phyloP scores from a whole-genome alignment of 2,329 filamentous ascomycete genomes.

The Akanthomyces muscarius region DNA sequence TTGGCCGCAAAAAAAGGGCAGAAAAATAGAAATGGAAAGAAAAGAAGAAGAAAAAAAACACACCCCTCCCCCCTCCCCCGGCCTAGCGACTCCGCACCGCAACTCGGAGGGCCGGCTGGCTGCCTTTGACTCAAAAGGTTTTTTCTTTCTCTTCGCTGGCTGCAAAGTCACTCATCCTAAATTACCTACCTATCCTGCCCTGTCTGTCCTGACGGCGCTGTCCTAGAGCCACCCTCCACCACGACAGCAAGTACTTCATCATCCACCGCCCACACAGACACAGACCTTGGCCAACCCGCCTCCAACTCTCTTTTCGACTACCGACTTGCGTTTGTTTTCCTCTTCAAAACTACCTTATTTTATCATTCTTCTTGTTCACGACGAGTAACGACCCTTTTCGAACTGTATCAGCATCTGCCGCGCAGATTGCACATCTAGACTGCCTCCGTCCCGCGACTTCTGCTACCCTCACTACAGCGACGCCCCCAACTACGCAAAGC shows the following conservation, averaged over 20 bases:
- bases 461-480: slow-evolving; percentile 7
- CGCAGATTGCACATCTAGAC: background rate
- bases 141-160: slow-evolving; percentile 7
- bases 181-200: background rate
- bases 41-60: slow-evolving; percentile 16
- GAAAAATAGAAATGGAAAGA: slow-evolving; percentile 15
- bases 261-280: slow-evolving; percentile 13
- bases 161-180: background rate
- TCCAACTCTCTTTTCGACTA: slow-evolving; percentile 12
- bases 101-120: slow-evolving; percentile 14
- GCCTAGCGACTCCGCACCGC: slow-evolving; percentile 10
- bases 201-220: background rate
- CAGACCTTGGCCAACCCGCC: slow-evolving; percentile 3
- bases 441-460: background rate
- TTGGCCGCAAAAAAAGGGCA: background rate
- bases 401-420: background rate
- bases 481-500: slow-evolving; percentile 1
- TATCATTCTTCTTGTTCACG: background rate
- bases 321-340: slow-evolving; percentile 3
- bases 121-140: slow-evolving; percentile 12
- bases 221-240: background rate
- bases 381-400: background rate
- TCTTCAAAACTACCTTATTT: background rate
- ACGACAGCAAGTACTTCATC: slow-evolving; percentile 14
- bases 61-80: slow-evolving; percentile 12